These are phyloP conservation scores for Nicotiana tomentosiformis DNA, from an alignment of 257 asterid genomes.

Conservation along the genomic window DNA sequence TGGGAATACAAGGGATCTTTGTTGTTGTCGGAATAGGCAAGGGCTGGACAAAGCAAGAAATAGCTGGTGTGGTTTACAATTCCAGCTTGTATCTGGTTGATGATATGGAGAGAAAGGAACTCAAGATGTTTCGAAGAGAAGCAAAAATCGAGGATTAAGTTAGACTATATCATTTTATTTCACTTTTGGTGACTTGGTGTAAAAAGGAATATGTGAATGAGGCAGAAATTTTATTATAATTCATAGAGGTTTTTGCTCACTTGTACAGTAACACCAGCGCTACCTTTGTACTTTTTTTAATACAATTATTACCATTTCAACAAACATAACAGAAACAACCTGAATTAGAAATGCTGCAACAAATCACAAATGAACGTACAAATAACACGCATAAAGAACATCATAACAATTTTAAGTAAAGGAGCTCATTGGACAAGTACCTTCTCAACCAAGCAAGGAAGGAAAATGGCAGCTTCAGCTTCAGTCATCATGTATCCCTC, in stretches of 20 bases:
- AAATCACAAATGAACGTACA: not conserved
- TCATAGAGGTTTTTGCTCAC: not conserved
- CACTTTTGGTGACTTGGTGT: not conserved
- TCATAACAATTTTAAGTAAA: not conserved
- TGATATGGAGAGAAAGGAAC: not conserved
- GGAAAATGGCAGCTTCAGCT: constrained; percentile 93
- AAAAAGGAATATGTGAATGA: not conserved
- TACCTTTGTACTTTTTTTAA: not conserved
- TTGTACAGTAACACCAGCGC: not conserved
- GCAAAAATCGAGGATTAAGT: not conserved
- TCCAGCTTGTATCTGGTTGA: not conserved
- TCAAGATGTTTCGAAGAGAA: not conserved
- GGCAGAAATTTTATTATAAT: not conserved
- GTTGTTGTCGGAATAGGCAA: not conserved
- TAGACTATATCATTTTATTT: not conserved
- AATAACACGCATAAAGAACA: not conserved
- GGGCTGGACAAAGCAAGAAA: not conserved
- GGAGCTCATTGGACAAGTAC: constrained; percentile 25
- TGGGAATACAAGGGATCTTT: not conserved
- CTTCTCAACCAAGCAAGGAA: constrained; percentile 97
- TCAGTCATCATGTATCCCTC: constrained; percentile 86
- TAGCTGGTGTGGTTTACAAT: not conserved
- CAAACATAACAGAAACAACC: not conserved
- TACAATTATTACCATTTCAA: not conserved
- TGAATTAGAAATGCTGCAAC: not conserved